phyloP scores from a whole-genome alignment of 2,329 filamentous ascomycete genomes.

The Moelleriella libera region DNA sequence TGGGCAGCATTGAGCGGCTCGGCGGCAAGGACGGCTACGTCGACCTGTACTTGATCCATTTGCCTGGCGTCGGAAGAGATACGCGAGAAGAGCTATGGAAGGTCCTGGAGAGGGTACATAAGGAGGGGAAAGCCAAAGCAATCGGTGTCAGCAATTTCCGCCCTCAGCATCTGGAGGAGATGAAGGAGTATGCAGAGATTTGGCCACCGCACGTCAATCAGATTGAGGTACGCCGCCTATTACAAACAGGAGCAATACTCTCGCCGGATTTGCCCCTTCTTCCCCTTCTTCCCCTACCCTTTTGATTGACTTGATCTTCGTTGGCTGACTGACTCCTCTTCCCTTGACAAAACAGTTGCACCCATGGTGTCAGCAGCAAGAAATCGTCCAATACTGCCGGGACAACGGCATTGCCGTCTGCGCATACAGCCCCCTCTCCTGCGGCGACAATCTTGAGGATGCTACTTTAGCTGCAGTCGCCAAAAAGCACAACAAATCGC shows the following conservation, averaged over 20 bases:
- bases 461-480: conserved; percentile 40
- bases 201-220: conserved; percentile 65
- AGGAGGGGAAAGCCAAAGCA: conserved; percentile 43
- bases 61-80: conserved; percentile 37
- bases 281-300: too few relatives aligned
- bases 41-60: conserved; percentile 59
- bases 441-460: conserved; percentile 29
- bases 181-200: conserved; percentile 48
- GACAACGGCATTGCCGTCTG: conserved; percentile 54
- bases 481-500: conserved; percentile 42
- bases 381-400: conserved; percentile 45
- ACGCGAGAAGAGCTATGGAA: conserved; percentile 49
- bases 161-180: conserved; percentile 51
- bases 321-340: too few relatives aligned
- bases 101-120: conserved; percentile 46
- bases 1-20: conserved; percentile 50
- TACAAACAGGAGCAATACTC: too few relatives aligned
- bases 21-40: conserved; percentile 46
- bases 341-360: conserved; percentile 39
- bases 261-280: too few relatives aligned
- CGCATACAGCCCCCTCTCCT: conserved; percentile 23
- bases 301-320: too few relatives aligned
- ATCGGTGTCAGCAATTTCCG: conserved; percentile 67
- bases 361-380: conserved; percentile 48
- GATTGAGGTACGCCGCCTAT: conserved; percentile 45